Evolutionary conservation across 495 filamentous ascomycete species (phyloP), one percentile per base, ranked within the genome.

Genomic region (Penicillium taxi): DNA sequence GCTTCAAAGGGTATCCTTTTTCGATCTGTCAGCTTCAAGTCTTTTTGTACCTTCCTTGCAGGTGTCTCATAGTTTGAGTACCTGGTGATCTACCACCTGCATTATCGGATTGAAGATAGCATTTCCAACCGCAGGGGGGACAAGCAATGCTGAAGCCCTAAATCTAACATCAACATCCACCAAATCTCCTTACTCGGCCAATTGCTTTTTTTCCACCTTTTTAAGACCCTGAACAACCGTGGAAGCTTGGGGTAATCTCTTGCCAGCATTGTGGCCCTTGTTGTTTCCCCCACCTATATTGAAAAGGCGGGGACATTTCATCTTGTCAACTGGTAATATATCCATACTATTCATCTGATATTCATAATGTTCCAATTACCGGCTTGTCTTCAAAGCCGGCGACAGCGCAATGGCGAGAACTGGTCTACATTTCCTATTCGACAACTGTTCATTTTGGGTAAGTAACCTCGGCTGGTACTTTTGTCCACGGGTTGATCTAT

Each of bases 391-490:
- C 59, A 58, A 52, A 41, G 50, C 44, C 59, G 58, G 24, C 52
- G 57, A 41, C 53, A 53, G 35, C 52, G 47, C 40, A 48, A 55
- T 49, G 41, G 50, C 48, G 54, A 55, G 41, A 55, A 67, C 51
- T 57, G 48, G 55, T 48, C 64, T 34, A 38, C 53, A 17, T 74
- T 76, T 62, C 72, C 72, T 24, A 52, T 67, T 31, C 72, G 69
- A 41, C 83, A 88, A 59, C 62, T 88, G 45, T 75, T 85, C 44
- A 74, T 88, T 26, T 62, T 88, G 43, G 82, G 83, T 88, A 61
- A 54, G 57, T 58, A n/a, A n/a, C n/a, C n/a, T n/a, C n/a, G n/a
- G n/a, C n/a, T 12, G 30, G 51, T 52, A 50, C 53, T 54, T 59
- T 52, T 56, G 48, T 26, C n/a, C 28, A 29, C 29, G 30, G 33